These are phyloP conservation scores for Endotrypanum monterogeii DNA, from an alignment of 208 protist genomes.

Conservation along the genomic window DNA sequence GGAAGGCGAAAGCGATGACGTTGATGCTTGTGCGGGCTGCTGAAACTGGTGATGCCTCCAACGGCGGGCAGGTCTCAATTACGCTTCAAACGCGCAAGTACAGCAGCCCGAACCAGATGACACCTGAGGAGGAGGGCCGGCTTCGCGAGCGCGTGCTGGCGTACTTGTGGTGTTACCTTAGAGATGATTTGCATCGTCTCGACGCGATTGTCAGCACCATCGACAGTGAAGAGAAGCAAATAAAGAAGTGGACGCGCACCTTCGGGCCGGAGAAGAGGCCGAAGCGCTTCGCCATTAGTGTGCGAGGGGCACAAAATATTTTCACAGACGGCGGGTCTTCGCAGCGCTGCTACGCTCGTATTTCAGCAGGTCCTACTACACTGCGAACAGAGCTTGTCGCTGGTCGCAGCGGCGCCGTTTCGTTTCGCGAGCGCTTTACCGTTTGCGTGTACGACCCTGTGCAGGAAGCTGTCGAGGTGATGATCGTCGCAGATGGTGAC, in stretches of 20 bases:
- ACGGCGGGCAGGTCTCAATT: constrained; percentile 52
- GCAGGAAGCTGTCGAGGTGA: constrained; percentile 48
- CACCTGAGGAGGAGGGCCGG: constrained; percentile 34
- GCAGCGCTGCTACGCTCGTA: constrained; percentile 41
- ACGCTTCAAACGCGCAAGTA: constrained; percentile 53
- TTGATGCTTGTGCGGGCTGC: constrained; percentile 69
- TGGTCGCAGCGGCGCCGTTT: constrained; percentile 33
- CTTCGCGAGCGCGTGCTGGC: constrained; percentile 64
- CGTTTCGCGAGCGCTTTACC: constrained; percentile 43
- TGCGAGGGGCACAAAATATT: constrained; percentile 32
- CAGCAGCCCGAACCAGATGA: constrained; percentile 40
- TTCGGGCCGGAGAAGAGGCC: constrained; percentile 60
- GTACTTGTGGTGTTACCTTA: constrained; percentile 78
- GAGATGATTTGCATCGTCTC: constrained; percentile 80
- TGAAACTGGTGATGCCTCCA: constrained; percentile 64
- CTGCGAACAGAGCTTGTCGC: constrained; percentile 34
- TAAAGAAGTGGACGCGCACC: constrained; percentile 53
- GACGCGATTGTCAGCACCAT: constrained; percentile 66
- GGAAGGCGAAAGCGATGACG: constrained; percentile 51
- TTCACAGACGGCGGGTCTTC: constrained; percentile 13
- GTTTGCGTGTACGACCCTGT: constrained; percentile 50
- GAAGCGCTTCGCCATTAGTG: constrained; percentile 32
- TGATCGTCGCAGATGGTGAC: constrained; percentile 50
- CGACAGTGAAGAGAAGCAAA: constrained; percentile 56
- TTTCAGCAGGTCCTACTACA: constrained; percentile 44